phyloP scores from a whole-genome alignment of 2,329 filamentous ascomycete genomes.

The Hymenotorrendiella dingleyae region DNA sequence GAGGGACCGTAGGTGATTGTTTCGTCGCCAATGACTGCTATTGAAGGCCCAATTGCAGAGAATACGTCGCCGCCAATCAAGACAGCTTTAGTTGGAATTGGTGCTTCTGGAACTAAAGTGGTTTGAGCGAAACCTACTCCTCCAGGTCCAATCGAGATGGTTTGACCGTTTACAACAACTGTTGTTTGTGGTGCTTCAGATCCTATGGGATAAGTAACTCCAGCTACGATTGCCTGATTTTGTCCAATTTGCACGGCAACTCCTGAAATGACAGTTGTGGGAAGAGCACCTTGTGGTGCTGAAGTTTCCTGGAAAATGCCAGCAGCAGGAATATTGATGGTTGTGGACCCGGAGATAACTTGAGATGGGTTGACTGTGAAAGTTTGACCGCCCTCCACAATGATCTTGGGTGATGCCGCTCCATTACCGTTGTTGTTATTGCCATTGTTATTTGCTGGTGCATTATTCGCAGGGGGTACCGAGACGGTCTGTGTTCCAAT shows the following conservation, averaged over 20 bases:
- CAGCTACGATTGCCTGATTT: slow-evolving; percentile 15
- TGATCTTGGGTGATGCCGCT: not conserved
- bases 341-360: slow-evolving; percentile 18
- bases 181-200: slow-evolving; percentile 18
- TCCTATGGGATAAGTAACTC: slow-evolving; percentile 19
- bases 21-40: slow-evolving; percentile 14
- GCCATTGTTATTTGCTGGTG: not conserved
- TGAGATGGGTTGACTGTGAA: slow-evolving; percentile 25
- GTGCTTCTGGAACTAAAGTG: slow-evolving; percentile 13
- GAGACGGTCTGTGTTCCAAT: slow-evolving; percentile 21
- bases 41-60: slow-evolving; percentile 17
- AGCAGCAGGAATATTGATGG: slow-evolving; percentile 18
- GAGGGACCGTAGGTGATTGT: slow-evolving; percentile 20
- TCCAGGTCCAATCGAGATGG: slow-evolving; percentile 19
- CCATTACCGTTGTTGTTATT: not conserved
- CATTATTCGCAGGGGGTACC: slow-evolving; percentile 5
- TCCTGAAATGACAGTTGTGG: slow-evolving; percentile 19
- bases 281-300: too few relatives aligned
- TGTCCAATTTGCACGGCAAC: slow-evolving; percentile 15
- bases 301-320: slow-evolving; percentile 6
- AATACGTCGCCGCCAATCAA: slow-evolving; percentile 20
- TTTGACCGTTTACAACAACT: slow-evolving; percentile 18
- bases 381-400: slow-evolving; percentile 21
- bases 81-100: slow-evolving; percentile 19
- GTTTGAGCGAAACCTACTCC: slow-evolving; percentile 22